Base-by-base conservation (phyloP, 2,329 filamentous ascomycete genomes). In the Pleurostoma richardsiae region DNA sequence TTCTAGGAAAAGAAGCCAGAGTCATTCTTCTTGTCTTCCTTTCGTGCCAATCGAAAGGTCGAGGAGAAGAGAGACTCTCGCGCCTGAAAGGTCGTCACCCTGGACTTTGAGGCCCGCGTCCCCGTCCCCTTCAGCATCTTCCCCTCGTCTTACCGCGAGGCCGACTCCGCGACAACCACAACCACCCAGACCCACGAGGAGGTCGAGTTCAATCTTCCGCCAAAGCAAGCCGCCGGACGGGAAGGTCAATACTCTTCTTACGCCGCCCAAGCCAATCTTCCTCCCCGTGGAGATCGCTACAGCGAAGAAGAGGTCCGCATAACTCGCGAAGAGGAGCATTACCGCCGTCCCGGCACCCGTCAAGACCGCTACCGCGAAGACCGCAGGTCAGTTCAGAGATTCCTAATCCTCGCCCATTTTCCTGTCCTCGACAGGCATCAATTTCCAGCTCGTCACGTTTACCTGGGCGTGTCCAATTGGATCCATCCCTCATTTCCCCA, bases 51-150 rank as follows among this genome's bases (percentile, higher is more conserved):
- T 65, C 64, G 65, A 63, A 70, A 68, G 68, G 67, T 68, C 59
- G 67, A 70, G 61, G 61, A 66, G 68, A 65, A 70, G 67, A 69
- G 59, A 19, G 59, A 68, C 66, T 69, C 65, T 66, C 61, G 62
- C 66, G 64, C 67, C 61, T 58, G 61, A 75, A 83, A 87, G 85
- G 84, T 86, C 86, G 89, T 78, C 89, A 96, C 90, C 80, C 91
- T 96, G 91, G 91, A 96, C 89, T 96, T 95, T 94, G 91, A 96
- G 88, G 90, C 91, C 77, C 88, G 90, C 76, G 88, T 96, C 76
- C 90, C 92, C 81, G 94, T 97, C 77, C 92, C 92, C 78, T 95
- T 96, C 85, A 96, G 90, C 88, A 88, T 96, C 87, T 96, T 97
- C 85, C 92, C 92, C 80, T 96, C 90, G 74, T 89, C 90, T 76